These are phyloP conservation scores for Aspergillus versicolor DNA, from an alignment of 2,329 filamentous ascomycete genomes.

Conservation along the genomic window DNA sequence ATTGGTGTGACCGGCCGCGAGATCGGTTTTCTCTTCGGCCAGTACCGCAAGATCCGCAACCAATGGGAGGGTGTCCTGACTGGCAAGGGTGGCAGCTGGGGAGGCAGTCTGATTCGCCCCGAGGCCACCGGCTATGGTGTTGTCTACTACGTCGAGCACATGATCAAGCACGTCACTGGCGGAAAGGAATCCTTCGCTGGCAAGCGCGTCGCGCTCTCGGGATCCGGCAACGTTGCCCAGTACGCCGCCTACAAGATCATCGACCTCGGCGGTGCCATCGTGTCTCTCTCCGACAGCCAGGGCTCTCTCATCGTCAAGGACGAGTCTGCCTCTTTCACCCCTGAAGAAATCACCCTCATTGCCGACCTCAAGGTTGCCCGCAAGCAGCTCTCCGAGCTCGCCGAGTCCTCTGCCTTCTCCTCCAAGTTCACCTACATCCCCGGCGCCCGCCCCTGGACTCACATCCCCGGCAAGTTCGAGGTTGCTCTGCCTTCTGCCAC, in stretches of 20 bases:
- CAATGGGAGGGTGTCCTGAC: conserved; percentile 95
- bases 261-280: conserved; percentile 87
- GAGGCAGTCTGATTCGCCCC: conserved; percentile 88
- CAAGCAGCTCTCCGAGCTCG: conserved; percentile 74
- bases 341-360: conserved; percentile 76
- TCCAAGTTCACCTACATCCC: conserved; percentile 80
- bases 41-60: conserved; percentile 85
- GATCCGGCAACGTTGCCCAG: conserved; percentile 96
- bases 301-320: conserved; percentile 75
- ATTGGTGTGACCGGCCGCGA: conserved; percentile 92
- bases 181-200: conserved; percentile 82
- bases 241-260: conserved; percentile 96
- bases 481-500: conserved; percentile 90
- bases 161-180: conserved; percentile 79
- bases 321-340: conserved; percentile 68
- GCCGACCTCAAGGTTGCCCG: conserved; percentile 83
- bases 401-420: conserved; percentile 54
- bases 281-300: conserved; percentile 92
- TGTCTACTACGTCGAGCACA: conserved; percentile 94
- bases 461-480: conserved; percentile 79
- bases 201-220: conserved; percentile 93
- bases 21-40: conserved; percentile 91
- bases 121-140: conserved; percentile 97
- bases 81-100: conserved; percentile 91
- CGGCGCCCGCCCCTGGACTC: conserved; percentile 85